These are phyloP conservation scores for Phycomyces nitens DNA, from an alignment of 192 early-diverging fungal genomes.

Conservation along the genomic window DNA sequence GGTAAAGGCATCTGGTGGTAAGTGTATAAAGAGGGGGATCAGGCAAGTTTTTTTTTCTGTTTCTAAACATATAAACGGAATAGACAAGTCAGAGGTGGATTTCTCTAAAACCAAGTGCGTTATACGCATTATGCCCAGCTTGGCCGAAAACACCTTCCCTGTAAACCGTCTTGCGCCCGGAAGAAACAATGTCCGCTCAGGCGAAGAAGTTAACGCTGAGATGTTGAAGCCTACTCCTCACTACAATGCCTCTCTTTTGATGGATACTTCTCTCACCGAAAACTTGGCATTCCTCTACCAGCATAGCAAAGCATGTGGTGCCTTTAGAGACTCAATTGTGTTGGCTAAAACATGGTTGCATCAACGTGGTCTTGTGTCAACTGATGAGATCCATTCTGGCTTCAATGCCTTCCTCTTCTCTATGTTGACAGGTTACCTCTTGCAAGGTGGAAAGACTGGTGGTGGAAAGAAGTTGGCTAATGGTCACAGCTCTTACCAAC, in stretches of 20 bases:
- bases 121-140: constrained; percentile 80
- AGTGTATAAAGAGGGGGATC: constrained; percentile 2
- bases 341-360: constrained; percentile 83
- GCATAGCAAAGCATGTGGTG: constrained; percentile 64
- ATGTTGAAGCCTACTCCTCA: constrained; percentile 72
- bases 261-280: constrained; percentile 68
- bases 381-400: constrained; percentile 35
- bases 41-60: neutral
- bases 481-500: constrained; percentile 79
- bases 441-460: constrained; percentile 56
- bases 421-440: constrained; percentile 86
- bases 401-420: constrained; percentile 79
- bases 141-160: constrained; percentile 63
- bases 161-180: constrained; percentile 68
- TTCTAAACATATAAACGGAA: neutral
- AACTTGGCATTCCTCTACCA: constrained; percentile 79
- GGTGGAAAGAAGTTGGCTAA: constrained; percentile 61
- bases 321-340: constrained; percentile 76
- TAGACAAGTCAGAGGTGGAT: constrained; percentile 58
- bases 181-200: constrained; percentile 77
- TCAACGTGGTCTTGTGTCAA: constrained; percentile 65
- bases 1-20: constrained; percentile 53
- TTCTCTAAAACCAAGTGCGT: constrained; percentile 63
- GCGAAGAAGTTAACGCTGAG: constrained; percentile 24
- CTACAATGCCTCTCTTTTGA: constrained; percentile 82